A percentile compares a stretch with the other conserved stretches of the same genome.
These are phyloP conservation scores for Rhizopogon vinicolor DNA, from an alignment of 768 basidiomycete genomes.

Conservation along the genomic window DNA sequence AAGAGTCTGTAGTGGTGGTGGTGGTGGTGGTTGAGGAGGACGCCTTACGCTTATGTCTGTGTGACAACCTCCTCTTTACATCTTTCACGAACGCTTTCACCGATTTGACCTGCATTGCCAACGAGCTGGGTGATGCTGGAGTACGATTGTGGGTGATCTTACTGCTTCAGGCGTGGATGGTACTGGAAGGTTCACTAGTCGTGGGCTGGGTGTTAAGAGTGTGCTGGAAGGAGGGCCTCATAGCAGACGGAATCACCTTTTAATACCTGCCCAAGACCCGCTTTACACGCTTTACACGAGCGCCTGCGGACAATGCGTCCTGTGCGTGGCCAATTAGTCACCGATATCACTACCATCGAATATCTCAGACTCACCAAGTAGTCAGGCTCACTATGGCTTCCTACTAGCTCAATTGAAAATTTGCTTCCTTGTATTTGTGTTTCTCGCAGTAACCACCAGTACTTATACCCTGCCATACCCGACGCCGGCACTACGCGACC, in stretches of 20 bases:
- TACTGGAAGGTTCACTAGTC: neutral
- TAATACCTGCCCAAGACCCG: neutral
- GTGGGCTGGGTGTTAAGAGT: neutral
- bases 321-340: neutral
- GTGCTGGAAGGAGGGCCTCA: neutral
- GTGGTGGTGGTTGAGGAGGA: conserved; percentile 3
- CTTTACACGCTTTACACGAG: conserved; percentile 4
- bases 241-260: neutral
- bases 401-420: no score
- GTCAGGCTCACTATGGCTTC: neutral
- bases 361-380: conserved; percentile 2
- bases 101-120: conserved; percentile 26
- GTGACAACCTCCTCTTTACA: conserved; percentile 27
- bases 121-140: neutral
- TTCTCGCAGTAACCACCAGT: no score
- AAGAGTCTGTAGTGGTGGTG: conserved; percentile 10
- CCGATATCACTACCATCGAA: neutral
- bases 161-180: neutral
- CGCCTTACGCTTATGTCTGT: conserved; percentile 12
- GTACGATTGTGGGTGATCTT: neutral
- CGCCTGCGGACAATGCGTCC: conserved; percentile 2
- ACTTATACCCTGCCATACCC: neutral
- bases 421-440: no score
- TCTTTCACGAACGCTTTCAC: conserved; percentile 26
- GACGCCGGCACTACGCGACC: neutral